Evolutionary conservation across 805 yeast genomes (phyloP).

Genomic region (Yamadazyma sp.): DNA sequence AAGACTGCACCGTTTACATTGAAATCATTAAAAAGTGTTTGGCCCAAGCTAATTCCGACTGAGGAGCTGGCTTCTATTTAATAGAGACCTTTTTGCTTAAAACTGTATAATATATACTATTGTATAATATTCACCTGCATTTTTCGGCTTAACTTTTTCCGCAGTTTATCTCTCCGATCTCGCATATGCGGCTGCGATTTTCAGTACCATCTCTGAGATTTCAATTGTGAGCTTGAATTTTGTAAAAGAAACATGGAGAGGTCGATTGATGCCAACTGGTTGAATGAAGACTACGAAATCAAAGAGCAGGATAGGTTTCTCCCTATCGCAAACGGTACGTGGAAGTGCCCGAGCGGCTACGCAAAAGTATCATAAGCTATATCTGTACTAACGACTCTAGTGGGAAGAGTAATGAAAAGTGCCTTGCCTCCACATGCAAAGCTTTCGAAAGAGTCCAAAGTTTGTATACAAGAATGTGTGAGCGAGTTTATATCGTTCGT

Average conservation of each 20-base stretch:
- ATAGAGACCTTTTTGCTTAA: too few relatives aligned
- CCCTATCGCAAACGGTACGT: conserved; percentile 45
- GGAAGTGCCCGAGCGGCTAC: background rate
- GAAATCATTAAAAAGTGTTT: conserved; percentile 25
- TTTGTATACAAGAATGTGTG: conserved; percentile 80
- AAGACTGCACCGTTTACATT: conserved; percentile 31
- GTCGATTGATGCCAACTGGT: conserved; percentile 16
- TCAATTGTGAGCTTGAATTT: background rate
- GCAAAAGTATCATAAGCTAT: too few relatives aligned
- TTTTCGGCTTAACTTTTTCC: too few relatives aligned
- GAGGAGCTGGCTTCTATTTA: too few relatives aligned
- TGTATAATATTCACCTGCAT: too few relatives aligned
- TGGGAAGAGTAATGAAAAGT: conserved; percentile 73
- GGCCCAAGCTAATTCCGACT: conserved; percentile 16
- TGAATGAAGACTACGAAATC: conserved; percentile 36
- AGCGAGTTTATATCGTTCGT: conserved; percentile 79
- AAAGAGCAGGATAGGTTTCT: conserved; percentile 45
- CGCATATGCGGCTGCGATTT: conserved; percentile 15
- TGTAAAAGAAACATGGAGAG: conserved; percentile 6
- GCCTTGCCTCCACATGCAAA: conserved; percentile 74
- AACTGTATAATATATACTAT: background rate
- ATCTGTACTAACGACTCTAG: conserved; percentile 22
- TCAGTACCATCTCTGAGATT: background rate
- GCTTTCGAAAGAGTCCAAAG: conserved; percentile 77
- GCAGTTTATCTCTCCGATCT: conserved; percentile 21